These are phyloP conservation scores for Lactifluus subvellereus DNA, from an alignment of 768 basidiomycete genomes.

Conservation along the genomic window DNA sequence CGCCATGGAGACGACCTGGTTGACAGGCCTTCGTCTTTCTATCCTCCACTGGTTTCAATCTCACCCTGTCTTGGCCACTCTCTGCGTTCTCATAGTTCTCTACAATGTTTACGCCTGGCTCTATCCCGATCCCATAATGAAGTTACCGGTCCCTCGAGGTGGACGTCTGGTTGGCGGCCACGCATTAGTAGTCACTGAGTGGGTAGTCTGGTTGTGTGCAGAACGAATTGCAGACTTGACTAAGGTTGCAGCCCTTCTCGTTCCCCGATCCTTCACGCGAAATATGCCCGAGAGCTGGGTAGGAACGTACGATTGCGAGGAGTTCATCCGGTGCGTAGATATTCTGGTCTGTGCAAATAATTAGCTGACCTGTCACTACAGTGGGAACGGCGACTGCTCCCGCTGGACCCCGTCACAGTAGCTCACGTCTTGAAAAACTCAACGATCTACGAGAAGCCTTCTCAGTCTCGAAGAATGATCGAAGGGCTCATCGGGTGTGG, in stretches of 20 bases:
- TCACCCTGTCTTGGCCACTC: constrained; percentile 4
- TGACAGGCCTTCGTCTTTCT: background rate
- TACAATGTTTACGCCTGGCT: constrained; percentile 13
- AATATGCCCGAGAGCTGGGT: constrained; percentile 54
- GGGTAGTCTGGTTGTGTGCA: background rate
- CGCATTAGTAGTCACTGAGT: constrained; percentile 4
- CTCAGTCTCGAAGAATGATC: constrained; percentile 69
- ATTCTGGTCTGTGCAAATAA: background rate
- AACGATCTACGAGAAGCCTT: constrained; percentile 76
- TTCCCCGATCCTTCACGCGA: constrained; percentile 27
- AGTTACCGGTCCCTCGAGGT: constrained; percentile 14
- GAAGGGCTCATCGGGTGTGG: constrained; percentile 76
- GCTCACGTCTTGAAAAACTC: constrained; percentile 69
- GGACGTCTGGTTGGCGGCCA: constrained; percentile 14
- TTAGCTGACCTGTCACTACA: constrained; percentile 28
- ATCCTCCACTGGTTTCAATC: constrained; percentile 8
- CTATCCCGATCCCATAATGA: constrained; percentile 19
- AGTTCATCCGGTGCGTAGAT: constrained; percentile 54
- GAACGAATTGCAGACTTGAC: background rate
- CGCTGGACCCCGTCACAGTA: constrained; percentile 73
- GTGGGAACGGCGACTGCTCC: constrained; percentile 78
- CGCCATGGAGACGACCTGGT: background rate
- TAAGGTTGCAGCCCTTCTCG: constrained; percentile 4
- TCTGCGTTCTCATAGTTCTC: background rate
- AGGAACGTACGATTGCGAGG: constrained; percentile 66